Evolutionary conservation across 768 basidiomycete genomes (phyloP), one percentile per base, ranked within the genome.

Genomic region (Tricholoma furcatifolium): DNA sequence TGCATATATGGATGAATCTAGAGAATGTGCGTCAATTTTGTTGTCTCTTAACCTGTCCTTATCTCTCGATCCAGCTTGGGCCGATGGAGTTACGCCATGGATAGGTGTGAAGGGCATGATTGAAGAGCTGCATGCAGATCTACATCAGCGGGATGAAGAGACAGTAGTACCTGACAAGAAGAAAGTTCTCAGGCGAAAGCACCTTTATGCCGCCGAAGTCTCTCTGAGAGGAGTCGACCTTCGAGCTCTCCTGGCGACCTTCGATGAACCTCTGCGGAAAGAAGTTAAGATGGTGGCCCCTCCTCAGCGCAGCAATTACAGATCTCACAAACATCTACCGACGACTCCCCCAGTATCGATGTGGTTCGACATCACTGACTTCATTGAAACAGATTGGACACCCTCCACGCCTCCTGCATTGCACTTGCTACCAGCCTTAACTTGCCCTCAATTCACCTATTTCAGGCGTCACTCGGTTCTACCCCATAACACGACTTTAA

Each of bases 111-210:
- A 98, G 67, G 90, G 83, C 15, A 78, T 85, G 62, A 81, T 95
- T 34, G 84, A 85, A 32, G 81, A 84, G 43, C 84, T 97, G 64
- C 85, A 88, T 57, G 91, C 88, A 41, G 95, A 98, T 64, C 80
- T 95, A 73, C 95, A 98, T 66, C 94, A 97, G 69, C 79, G 93
- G 46, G 87, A 89, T 55, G 88, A 94, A 70, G 92, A 95, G 72
- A 78, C 79, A 7, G 74, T 73, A 1, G 78, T 85, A 1, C 72
- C 84, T 6, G 71, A 81, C 20, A 77, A 79, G n/a, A 76, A 75
- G 17, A 85, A 85, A 62, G 74, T 78, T 4, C 70, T 84, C 6
- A 78, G 82, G 8, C 86, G 87, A 65, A 97, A 94, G 65, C 82
- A 88, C 3, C 91, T 97, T 68, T 91, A 92, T 62, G 88, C 88